A percentile compares a stretch with the other conserved stretches of the same genome.
These are phyloP conservation scores for Lenzites betulinus DNA, from an alignment of 768 basidiomycete species.

Conservation along the genomic window DNA sequence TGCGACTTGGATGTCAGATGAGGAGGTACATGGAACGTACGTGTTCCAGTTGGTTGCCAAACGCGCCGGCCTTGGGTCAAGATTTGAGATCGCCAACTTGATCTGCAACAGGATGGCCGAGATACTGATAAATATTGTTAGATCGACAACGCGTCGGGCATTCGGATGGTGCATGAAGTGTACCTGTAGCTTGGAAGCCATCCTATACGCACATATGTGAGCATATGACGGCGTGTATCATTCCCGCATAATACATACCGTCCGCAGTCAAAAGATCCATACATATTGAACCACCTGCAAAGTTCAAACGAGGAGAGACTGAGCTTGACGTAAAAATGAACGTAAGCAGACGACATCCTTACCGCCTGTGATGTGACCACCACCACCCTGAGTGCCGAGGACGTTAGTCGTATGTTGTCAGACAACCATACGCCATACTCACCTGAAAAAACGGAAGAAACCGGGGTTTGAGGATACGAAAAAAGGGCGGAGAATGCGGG, in stretches of 20 bases:
- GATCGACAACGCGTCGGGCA: background rate
- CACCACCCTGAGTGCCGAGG: slow-evolving; percentile 48
- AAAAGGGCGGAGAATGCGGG: slow-evolving; percentile 74
- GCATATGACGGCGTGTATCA: too few relatives aligned
- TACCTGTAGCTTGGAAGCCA: slow-evolving; percentile 73
- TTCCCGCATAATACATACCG: slow-evolving; percentile 41
- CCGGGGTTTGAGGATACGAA: slow-evolving; percentile 72
- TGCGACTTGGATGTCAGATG: too few relatives aligned
- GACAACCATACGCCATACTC: background rate
- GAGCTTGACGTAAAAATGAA: background rate
- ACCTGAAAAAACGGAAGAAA: slow-evolving; percentile 66
- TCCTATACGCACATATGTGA: slow-evolving; percentile 35
- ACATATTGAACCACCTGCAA: slow-evolving; percentile 66
- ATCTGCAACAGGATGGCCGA: slow-evolving; percentile 60
- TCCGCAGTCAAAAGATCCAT: slow-evolving; percentile 72
- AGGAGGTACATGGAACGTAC: too few relatives aligned
- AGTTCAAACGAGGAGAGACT: slow-evolving; percentile 31
- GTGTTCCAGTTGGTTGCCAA: slow-evolving; percentile 53
- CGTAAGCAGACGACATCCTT: background rate
- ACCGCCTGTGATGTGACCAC: slow-evolving; percentile 70
- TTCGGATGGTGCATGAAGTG: background rate
- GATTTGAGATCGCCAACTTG: slow-evolving; percentile 66
- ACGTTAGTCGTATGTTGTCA: background rate
- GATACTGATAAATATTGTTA: slow-evolving; percentile 30
- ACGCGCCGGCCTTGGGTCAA: slow-evolving; percentile 64